Base-by-base conservation (phyloP, 768 basidiomycete species). In the Lactifluus subvellereus region DNA sequence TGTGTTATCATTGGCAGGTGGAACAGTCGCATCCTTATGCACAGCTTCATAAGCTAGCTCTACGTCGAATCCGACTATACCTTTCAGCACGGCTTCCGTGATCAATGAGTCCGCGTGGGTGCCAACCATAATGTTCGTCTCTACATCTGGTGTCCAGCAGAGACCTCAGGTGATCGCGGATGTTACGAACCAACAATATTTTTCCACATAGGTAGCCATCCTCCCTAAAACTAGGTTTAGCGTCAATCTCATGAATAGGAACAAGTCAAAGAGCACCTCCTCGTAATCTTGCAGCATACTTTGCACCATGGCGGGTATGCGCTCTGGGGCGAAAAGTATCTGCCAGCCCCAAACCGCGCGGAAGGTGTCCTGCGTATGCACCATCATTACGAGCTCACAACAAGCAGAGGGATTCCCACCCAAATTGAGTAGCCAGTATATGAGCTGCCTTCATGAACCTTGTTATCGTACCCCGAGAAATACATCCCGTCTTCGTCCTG, bases 61-160 rank as follows among this genome's bases (percentile, higher is more conserved):
- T 3, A 77, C 71, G 71, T 91, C 84, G 55, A 89, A 88, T 0
- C 78, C 86, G 0, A 74, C 77, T 13, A 88, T 73, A 9, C 85
- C 85, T 73, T 89, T 89, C 32, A 84, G 66, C 10, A 84, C 82
- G 0, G 86, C 88, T 70, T 89, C 87, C 0, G 89, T 85, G 30
- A 91, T 77, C 38, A 89, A 80, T 2, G 88, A 90, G 68, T 90
- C 88, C 7, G 88, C 88, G 66, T 94, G 89, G 0, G 89, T 91
- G 10, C 79, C 87, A 16, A 91, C 85, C 90, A 93, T 93, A 67
- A 91, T 91, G 67, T 90, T 93, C 1, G 90, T 91, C 70, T 93
- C 88, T 77, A 53, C 22, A 32, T 32, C 30, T 8, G 30, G 13
- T 13, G 6, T 11, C 9, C 16, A 14, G 10, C 53, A 4, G 20